Base-by-base conservation (phyloP, 805 yeast genomes). In the Hanseniaspora lachancei region DNA sequence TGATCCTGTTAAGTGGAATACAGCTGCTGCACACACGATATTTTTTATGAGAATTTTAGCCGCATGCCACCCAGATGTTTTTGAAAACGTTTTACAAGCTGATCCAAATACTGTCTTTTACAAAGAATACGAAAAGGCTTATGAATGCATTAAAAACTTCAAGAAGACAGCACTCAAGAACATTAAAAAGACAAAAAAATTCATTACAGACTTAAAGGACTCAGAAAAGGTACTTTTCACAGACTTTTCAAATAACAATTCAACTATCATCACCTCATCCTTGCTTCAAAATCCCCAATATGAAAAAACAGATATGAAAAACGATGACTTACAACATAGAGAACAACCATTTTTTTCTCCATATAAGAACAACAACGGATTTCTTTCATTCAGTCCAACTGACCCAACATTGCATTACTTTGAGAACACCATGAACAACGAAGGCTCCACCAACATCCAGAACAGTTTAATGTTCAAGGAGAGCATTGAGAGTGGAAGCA, bases 1-100 rank as follows among this genome's bases (percentile, higher is more conserved):
- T 49, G 58, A 55, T 49, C 58, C 58, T 15, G 52, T 55, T 12
- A 55, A 49, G 16, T 55, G 54, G 58, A 49, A 41, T 36, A 40
- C 49, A 20, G 50, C 49, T 15, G 24, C 58, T 15, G 34, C 51
- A 13, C 32, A 49, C 18, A 10, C 47, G 15, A 49, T 55, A 1
- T 44, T 44, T 15, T 49, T 43, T 13, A 44, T 49, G 36, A 55
- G 36, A 38, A 49, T 55, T 1, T 18, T 55, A 10, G 41, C 36
- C 15, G 16, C 42, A 5, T 41, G 44, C n/a, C 50, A 49, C 27
- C 50, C 49, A 15, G 54, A 44, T 24, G 47, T 44, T 7, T 49
- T 44, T 36, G 43, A 32, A 29, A 36, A 55, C n/a, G 50, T n/a
- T 5, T 36, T 53, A 5, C 16, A 38, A 2, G 13, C 23, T 16